Percentiles rank a stretch among this genome's conserved stretches.
phyloP scores from a whole-genome alignment of 371 early-diverging fungal genomes.

The Sporodiniella umbellata region DNA sequence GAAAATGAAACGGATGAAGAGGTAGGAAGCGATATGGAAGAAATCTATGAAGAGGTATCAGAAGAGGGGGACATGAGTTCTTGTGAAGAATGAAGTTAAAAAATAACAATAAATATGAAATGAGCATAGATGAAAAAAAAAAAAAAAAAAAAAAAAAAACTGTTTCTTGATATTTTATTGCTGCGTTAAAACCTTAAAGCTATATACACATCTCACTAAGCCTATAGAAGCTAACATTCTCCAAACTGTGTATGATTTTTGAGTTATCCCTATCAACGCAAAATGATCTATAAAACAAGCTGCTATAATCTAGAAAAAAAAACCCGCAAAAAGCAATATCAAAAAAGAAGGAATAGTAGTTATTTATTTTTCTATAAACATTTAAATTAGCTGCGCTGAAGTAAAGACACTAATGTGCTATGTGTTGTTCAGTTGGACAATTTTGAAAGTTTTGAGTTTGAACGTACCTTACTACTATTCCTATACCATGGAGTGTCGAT shows the following conservation, averaged over 20 bases:
- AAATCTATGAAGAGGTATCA: conserved; percentile 12
- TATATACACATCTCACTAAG: conserved; percentile 44
- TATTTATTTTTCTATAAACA: no score
- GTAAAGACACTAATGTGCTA: no score
- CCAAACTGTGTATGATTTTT: conserved; percentile 44
- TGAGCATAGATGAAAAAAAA: neutral
- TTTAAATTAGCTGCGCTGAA: no score
- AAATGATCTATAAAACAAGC: conserved; percentile 53
- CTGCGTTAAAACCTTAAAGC: conserved; percentile 26
- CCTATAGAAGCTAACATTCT: conserved; percentile 50
- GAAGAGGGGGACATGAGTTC: conserved; percentile 1
- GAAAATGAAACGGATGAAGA: conserved; percentile 4
- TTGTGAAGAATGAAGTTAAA: neutral
- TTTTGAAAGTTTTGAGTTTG: no score
- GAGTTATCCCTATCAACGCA: conserved; percentile 35
- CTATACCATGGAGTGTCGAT: no score
- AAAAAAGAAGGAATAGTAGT: no score
- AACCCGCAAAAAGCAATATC: no score
- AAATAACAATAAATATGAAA: neutral
- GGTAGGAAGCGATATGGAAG: conserved; percentile 8
- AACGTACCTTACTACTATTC: no score
- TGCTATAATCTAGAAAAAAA: conserved; percentile 36
- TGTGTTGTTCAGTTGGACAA: no score
- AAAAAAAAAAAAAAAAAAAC: neutral
- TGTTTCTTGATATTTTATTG: no score